These are phyloP conservation scores for Wickerhamomyces bisporus DNA, from an alignment of 805 yeast species.

Conservation along the genomic window DNA sequence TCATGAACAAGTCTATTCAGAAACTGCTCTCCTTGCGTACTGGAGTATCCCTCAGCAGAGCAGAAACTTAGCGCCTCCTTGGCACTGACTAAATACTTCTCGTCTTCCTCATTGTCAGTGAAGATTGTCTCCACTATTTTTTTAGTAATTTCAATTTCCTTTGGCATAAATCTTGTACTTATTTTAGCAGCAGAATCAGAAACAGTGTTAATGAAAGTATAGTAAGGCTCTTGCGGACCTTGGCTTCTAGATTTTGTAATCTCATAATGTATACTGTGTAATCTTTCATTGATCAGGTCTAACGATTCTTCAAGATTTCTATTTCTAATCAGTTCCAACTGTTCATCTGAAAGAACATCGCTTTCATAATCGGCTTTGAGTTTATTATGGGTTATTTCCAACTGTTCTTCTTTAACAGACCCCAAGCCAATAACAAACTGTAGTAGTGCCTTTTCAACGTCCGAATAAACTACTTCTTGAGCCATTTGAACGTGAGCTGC, in stretches of 20 bases:
- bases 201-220: constrained; percentile 31
- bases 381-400: constrained; percentile 1
- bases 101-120: constrained; percentile 12
- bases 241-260: constrained; percentile 33
- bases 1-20: constrained; percentile 37
- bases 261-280: constrained; percentile 31
- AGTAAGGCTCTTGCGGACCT: constrained; percentile 27
- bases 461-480: constrained; percentile 8
- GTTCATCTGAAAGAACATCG: constrained; percentile 2
- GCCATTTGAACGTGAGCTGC: no score
- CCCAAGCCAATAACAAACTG: constrained; percentile 29
- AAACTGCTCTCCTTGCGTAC: constrained; percentile 36
- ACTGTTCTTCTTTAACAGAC: constrained; percentile 14
- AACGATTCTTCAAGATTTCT: constrained; percentile 19
- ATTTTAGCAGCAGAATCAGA: constrained; percentile 32
- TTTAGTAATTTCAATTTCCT: constrained; percentile 39
- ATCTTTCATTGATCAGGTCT: constrained; percentile 20
- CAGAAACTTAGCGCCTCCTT: constrained; percentile 18
- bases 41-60: constrained; percentile 24
- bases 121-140: constrained; percentile 35
- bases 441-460: constrained; percentile 20
- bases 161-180: constrained; percentile 29
- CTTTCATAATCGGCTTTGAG: constrained; percentile 1
- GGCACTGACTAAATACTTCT: constrained; percentile 30
- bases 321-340: background rate